Percentiles rank a stretch among this genome's conserved stretches.
phyloP scores from a whole-genome alignment of 805 yeast species.

The Ogataea haglerorum region DNA sequence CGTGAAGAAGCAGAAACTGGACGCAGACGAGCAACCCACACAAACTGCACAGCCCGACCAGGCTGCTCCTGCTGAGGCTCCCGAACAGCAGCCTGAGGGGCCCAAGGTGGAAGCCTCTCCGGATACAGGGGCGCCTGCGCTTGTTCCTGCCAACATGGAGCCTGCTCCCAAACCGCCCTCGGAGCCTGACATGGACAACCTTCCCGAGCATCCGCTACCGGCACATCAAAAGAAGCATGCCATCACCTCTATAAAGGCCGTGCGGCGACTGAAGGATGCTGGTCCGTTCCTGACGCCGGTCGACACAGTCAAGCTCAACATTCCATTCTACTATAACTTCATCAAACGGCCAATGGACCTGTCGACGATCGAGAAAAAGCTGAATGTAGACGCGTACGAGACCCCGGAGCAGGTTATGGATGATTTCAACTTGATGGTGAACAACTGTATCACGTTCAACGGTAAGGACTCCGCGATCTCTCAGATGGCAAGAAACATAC shows the following conservation, averaged over 20 bases:
- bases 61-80: background rate
- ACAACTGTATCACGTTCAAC: constrained; percentile 78
- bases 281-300: constrained; percentile 88
- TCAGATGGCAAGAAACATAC: constrained; percentile 86
- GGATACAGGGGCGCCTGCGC: constrained; percentile 22
- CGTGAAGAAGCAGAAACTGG: constrained; percentile 12
- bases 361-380: constrained; percentile 81
- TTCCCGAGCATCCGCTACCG: constrained; percentile 68
- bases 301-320: constrained; percentile 80
- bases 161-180: constrained; percentile 77
- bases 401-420: constrained; percentile 63
- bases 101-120: constrained; percentile 7
- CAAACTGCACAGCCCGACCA: constrained; percentile 1
- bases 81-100: background rate
- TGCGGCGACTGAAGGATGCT: constrained; percentile 89
- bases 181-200: constrained; percentile 69
- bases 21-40: constrained; percentile 2
- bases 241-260: constrained; percentile 73
- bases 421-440: constrained; percentile 82
- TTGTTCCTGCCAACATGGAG: constrained; percentile 31
- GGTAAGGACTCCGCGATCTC: constrained; percentile 82
- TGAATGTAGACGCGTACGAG: constrained; percentile 66
- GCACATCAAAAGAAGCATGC: constrained; percentile 83
- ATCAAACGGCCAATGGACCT: constrained; percentile 91
- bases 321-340: constrained; percentile 85